Evolutionary conservation across 78 protist genomes (phyloP), one percentile per base, ranked within the genome.

Genomic region (Monosiga brevicollis): DNA sequence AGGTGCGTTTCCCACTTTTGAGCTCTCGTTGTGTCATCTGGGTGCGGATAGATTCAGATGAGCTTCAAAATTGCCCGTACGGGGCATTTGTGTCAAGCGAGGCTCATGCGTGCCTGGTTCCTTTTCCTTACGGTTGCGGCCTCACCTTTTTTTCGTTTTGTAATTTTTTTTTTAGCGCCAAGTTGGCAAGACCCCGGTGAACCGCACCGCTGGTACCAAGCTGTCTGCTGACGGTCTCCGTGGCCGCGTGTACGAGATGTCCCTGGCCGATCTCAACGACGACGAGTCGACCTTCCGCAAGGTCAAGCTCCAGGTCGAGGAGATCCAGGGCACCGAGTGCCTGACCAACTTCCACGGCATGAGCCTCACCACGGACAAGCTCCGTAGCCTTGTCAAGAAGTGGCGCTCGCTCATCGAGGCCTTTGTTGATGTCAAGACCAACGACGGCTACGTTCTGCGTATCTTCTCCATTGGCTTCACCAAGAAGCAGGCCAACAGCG

Each of bases 311-410:
- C 78, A 86, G 83, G 78, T 80, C 70, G 98, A 97, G 91, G 99
- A 97, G 34, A 98, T 97, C 42, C 93, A 92, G 87, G 99, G 98
- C 70, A 10, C 73, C 72, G 79, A 76, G 81, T 84, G 90, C 81
- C 90, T 97, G 40, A 93, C 98, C 85, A 92, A 95, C 95, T 98
- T 97, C 95, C 93, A 96, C 95, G 99, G 99, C 77, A 90, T 98
- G 95, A 84, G 78, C 83, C 49, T 97, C 88, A 98, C 99, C 94
- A 91, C 99, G 10, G 99, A 98, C 90, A 96, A 97, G 95, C 90
- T 97, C 75, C 88, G 90, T 55, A 84, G 93, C 74, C 88, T 96
- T 71, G 89, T 91, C 83, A 40, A 76, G 54, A 98, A 98, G 97
- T 96, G 99, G 99, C 92, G 92, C 79, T 85, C 98, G 41, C 92